phyloP scores from a whole-genome alignment of 1,284 basidiomycete genomes.

The Ganoderma sinense region DNA sequence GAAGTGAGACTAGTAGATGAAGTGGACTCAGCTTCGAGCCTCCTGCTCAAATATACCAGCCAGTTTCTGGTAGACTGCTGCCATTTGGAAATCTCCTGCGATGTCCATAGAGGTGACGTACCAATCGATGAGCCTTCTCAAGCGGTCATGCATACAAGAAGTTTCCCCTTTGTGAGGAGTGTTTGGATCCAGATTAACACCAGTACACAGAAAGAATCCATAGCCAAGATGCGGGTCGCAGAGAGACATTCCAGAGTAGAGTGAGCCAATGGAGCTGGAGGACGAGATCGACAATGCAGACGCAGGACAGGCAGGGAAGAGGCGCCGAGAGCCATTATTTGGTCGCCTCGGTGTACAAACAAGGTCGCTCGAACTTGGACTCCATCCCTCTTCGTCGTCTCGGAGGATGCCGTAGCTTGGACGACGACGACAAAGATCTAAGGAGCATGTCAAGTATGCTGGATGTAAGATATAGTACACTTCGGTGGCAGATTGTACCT shows the following conservation, averaged over 20 bases:
- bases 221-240: background rate
- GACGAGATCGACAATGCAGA: background rate
- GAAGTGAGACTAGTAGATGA: background rate
- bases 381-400: too few relatives aligned
- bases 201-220: background rate
- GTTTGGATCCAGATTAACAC: background rate
- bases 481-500: background rate
- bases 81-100: background rate
- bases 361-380: too few relatives aligned
- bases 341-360: background rate
- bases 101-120: background rate
- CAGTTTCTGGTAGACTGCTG: background rate
- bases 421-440: too few relatives aligned
- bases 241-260: background rate
- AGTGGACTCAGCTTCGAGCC: too few relatives aligned
- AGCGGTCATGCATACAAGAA: background rate
- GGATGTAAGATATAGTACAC: too few relatives aligned
- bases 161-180: background rate
- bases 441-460: too few relatives aligned
- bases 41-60: too few relatives aligned
- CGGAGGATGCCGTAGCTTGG: too few relatives aligned
- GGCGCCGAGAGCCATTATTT: background rate
- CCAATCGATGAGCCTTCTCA: background rate
- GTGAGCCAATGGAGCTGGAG: background rate
- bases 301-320: background rate